phyloP scores from a whole-genome alignment of 345 rosid species.

The Nephelium lappaceum region DNA sequence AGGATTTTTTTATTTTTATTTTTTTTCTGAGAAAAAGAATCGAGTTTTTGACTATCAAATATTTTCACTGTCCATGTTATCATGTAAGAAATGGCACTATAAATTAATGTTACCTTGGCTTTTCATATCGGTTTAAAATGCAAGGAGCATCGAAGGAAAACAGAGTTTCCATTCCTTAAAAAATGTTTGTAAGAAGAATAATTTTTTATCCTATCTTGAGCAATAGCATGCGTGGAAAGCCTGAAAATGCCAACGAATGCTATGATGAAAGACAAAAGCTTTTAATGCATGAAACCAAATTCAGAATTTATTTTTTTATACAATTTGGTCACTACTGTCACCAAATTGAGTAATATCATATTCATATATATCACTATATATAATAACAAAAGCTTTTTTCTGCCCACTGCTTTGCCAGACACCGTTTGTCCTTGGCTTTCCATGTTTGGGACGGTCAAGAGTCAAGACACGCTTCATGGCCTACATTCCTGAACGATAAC shows the following conservation, averaged over 20 bases:
- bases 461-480: too few species aligned
- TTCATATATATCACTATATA: background rate
- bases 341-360: conserved; percentile 13
- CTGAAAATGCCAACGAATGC: conserved; percentile 9
- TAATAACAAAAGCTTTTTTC: background rate
- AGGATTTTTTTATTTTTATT: too few species aligned
- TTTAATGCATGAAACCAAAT: background rate
- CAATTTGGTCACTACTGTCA: conserved; percentile 20
- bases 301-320: conserved; percentile 3
- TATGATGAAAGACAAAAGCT: conserved; percentile 16
- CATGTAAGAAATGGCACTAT: background rate
- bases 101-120: background rate
- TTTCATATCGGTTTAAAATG: background rate
- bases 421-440: conserved; percentile 15
- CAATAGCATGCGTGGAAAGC: conserved; percentile 24
- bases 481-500: too few species aligned
- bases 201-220: conserved; percentile 9
- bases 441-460: conserved; percentile 30
- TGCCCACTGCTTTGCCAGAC: background rate
- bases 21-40: too few species aligned
- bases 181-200: background rate
- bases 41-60: too few species aligned
- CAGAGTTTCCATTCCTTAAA: conserved; percentile 1
- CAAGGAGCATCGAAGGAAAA: too few species aligned
- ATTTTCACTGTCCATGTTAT: too few species aligned